Conservation (phyloP, 345 rosid genomes). For the Luvunga scandens region DNA sequence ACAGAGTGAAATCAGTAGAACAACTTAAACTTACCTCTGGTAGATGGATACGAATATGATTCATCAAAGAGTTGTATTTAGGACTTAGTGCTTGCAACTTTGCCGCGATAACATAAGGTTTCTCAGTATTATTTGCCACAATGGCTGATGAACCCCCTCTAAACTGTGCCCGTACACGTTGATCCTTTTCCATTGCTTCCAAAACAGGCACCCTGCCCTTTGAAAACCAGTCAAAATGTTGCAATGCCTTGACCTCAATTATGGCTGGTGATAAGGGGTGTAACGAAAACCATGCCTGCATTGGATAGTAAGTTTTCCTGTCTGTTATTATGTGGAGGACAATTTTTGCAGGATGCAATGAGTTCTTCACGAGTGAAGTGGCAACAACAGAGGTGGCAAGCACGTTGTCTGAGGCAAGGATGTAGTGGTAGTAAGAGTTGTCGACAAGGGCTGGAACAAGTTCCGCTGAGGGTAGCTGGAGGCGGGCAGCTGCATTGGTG, state of each 20-base stretch:
- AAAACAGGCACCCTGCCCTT: constrained; percentile 94
- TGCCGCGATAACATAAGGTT: constrained; percentile 76
- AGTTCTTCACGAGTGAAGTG: constrained; percentile 60
- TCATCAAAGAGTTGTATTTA: constrained; percentile 89
- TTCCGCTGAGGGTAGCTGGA: constrained; percentile 80
- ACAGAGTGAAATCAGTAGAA: background rate
- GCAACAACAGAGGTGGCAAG: constrained; percentile 93
- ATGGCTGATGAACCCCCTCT: constrained; percentile 96
- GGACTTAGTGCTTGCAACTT: constrained; percentile 96
- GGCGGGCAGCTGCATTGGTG: constrained; percentile 89
- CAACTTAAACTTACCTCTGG: constrained; percentile 59
- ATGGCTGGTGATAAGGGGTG: constrained; percentile 80
- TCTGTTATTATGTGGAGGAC: constrained; percentile 93
- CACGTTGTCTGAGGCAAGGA: constrained; percentile 91
- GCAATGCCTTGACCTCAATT: constrained; percentile 92
- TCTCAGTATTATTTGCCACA: constrained; percentile 60
- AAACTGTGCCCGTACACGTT: constrained; percentile 75
- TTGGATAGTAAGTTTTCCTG: constrained; percentile 83
- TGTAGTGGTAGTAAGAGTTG: constrained; percentile 75
- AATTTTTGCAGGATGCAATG: constrained; percentile 58
- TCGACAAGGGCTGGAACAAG: constrained; percentile 85
- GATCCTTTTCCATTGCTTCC: constrained; percentile 98
- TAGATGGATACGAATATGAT: constrained; percentile 87
- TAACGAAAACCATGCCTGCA: constrained; percentile 99
- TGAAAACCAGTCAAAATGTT: constrained; percentile 93